A percentile compares a stretch with the other conserved stretches of the same genome.
These are phyloP conservation scores for Vitis hybrid DNA, from an alignment of 177 flowering plant species.

Conservation along the genomic window DNA sequence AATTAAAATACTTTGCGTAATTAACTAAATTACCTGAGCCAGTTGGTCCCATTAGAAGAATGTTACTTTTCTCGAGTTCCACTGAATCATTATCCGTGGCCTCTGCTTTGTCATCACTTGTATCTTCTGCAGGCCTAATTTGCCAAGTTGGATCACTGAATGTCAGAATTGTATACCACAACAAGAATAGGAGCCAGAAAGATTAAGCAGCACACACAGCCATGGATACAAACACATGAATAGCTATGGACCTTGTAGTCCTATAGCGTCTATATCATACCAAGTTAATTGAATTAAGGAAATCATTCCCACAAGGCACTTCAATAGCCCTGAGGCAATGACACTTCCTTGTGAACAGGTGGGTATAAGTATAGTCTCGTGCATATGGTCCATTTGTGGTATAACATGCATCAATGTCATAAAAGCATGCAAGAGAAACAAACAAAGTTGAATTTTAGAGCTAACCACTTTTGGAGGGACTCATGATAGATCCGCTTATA, in stretches of 20 bases:
- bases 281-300: no score
- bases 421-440: no score
- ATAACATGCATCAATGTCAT: no score
- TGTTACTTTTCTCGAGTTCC: constrained; percentile 95
- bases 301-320: no score
- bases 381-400: no score
- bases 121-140: constrained; percentile 61
- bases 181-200: neutral
- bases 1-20: no score
- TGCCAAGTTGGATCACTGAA: constrained; percentile 15
- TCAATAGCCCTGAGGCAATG: no score
- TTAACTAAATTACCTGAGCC: constrained; percentile 76
- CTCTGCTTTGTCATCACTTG: constrained; percentile 32
- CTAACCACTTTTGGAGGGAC: constrained; percentile 48
- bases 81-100: constrained; percentile 57
- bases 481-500: constrained; percentile 82
- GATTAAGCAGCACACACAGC: neutral
- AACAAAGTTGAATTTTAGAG: neutral
- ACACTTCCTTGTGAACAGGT: no score
- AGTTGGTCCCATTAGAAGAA: constrained; percentile 96
- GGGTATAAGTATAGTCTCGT: no score
- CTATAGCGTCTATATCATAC: no score
- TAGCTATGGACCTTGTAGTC: neutral
- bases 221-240: neutral
- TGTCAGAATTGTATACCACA: neutral